Evolutionary conservation across 2,329 filamentous ascomycete genomes (phyloP).

Genomic region (Trichoderma endophyticum): DNA sequence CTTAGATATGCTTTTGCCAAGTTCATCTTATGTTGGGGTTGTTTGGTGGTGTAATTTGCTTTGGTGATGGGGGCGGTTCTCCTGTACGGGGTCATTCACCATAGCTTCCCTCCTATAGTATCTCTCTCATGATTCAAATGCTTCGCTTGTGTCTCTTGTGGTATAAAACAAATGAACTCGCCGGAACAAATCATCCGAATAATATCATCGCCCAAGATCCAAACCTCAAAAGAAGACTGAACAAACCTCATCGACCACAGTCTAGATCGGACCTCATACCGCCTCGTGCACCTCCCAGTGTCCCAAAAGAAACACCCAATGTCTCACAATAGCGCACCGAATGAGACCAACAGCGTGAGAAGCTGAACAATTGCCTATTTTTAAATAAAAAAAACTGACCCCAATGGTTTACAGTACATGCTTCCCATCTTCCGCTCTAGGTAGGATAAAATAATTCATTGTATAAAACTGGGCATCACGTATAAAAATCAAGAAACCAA

Average conservation of each 20-base stretch:
- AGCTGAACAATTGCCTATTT: background rate
- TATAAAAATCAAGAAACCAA: background rate
- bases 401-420: too few species aligned
- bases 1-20: background rate
- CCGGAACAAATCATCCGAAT: background rate
- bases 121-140: background rate
- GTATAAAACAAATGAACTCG: background rate
- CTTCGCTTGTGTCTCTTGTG: background rate
- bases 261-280: background rate
- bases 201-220: background rate
- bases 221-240: background rate
- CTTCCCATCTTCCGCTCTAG: background rate
- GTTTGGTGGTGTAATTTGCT: background rate
- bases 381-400: background rate
- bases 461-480: background rate
- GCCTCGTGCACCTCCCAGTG: background rate
- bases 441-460: background rate
- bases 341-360: background rate
- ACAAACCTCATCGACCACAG: background rate
- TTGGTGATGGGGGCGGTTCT: background rate
- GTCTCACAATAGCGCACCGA: background rate
- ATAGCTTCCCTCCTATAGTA: background rate
- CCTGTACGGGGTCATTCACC: background rate
- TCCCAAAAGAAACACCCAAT: background rate
- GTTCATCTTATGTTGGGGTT: background rate